Evolutionary conservation across 2,329 filamentous ascomycete species (phyloP).

Genomic region (Fusarium nygamai): DNA sequence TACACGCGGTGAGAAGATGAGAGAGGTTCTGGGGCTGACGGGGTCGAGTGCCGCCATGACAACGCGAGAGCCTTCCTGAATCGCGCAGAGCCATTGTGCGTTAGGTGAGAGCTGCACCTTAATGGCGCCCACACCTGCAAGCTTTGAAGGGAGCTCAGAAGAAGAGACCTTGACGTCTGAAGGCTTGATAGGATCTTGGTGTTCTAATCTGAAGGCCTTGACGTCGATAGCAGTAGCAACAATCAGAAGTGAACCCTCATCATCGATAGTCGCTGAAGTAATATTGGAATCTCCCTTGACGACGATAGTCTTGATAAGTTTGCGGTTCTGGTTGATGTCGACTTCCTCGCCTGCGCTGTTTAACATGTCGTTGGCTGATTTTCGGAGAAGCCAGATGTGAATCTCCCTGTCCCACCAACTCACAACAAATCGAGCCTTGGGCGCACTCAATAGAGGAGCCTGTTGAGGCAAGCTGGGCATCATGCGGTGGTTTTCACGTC

Average conservation of each 20-base stretch:
- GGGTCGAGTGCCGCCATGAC: slow-evolving; percentile 53
- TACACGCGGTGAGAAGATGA: slow-evolving; percentile 47
- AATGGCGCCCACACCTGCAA: slow-evolving; percentile 72
- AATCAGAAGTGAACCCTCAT: slow-evolving; percentile 77
- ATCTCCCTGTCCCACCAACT: slow-evolving; percentile 94
- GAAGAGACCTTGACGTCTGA: slow-evolving; percentile 77
- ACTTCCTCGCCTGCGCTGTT: slow-evolving; percentile 51
- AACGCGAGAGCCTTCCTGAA: slow-evolving; percentile 70
- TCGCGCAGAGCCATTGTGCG: slow-evolving; percentile 73
- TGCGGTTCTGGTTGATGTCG: slow-evolving; percentile 64
- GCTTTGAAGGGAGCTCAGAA: slow-evolving; percentile 67
- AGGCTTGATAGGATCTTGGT: slow-evolving; percentile 58
- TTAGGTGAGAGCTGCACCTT: slow-evolving; percentile 76
- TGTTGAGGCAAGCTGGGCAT: slow-evolving; percentile 87
- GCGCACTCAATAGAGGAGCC: slow-evolving; percentile 77
- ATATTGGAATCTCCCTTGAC: slow-evolving; percentile 83
- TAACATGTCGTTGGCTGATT: slow-evolving; percentile 58
- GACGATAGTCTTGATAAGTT: slow-evolving; percentile 75
- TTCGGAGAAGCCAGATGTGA: slow-evolving; percentile 76
- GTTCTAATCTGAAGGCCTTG: slow-evolving; percentile 78
- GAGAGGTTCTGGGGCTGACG: slow-evolving; percentile 22
- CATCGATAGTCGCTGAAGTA: slow-evolving; percentile 76
- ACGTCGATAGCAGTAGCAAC: slow-evolving; percentile 78
- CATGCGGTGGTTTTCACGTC: slow-evolving; percentile 84
- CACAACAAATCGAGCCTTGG: slow-evolving; percentile 78